Base-by-base conservation (phyloP, 1,139 yeast genomes). In the Yamadazyma diospyri region DNA sequence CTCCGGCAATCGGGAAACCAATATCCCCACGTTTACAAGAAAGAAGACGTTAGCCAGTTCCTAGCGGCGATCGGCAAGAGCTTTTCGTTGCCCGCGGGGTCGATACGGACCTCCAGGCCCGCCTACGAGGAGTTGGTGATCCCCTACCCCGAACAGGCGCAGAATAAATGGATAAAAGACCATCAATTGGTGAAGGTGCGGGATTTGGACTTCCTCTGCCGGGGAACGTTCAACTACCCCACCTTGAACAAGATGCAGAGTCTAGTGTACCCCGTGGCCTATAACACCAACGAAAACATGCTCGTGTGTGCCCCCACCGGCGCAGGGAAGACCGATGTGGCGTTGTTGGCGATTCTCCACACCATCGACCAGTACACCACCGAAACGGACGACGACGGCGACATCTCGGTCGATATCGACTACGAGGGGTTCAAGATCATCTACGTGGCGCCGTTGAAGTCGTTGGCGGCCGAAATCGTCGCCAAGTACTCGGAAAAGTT, bases 251-350 rank as follows among this genome's bases (percentile, higher is more conserved):
- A 86, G 43, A 83, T 94, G 75, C 99, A 94, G 56, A 82, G 96
- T 17, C 69, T 94, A 41, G 95, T 94, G 1, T 94, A 72, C 45
- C 95, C 95, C 0, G 84, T 88, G 12, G 98, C 96, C 0, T 94
- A 92, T 53, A 78, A 82, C 35, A 83, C 97, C 5, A 89, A 87
- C 56, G 97, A 89, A 47, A 92, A 94, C 50, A 84, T 94, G 96
- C 69, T 92, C 32, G 89, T 92, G 2, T 92, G 98, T 71, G 97
- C 98, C 0, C 98, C 98, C 3, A 92, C 98, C 0, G 98, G 98
- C 60, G 97, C 97, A 3, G 98, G 98, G 63, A 92, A 92, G 55
- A 92, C 98, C 10, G 92, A 92, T 55, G 95, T 89, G 21, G 98
- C 98, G 0, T 72, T 92, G 77, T 61, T 92, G 36, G 66, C 96